Percentiles rank a stretch among this genome's conserved stretches.
Evolutionary conservation across 225 moss, liverwort and hornwort genomes (phyloP).

Genomic region (Anthoceros angustus): DNA sequence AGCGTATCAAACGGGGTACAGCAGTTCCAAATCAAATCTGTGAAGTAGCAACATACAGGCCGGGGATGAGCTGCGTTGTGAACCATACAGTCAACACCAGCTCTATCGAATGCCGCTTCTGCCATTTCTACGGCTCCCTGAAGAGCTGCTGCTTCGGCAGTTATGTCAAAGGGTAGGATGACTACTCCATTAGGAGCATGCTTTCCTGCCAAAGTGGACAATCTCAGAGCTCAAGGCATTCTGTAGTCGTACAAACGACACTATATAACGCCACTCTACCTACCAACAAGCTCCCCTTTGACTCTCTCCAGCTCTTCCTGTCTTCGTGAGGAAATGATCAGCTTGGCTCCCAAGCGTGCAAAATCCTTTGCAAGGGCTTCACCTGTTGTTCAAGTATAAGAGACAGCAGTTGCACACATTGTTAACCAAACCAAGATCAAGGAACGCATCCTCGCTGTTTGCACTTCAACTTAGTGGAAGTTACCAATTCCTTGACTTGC

Average conservation of each 20-base stretch:
- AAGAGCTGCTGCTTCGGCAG: constrained; percentile 21
- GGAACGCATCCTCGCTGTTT: background rate
- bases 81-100: constrained; percentile 61
- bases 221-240: background rate
- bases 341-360: constrained; percentile 48
- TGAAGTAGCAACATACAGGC: constrained; percentile 14
- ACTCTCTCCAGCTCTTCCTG: constrained; percentile 46
- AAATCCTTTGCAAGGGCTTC: constrained; percentile 55
- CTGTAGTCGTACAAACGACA: background rate
- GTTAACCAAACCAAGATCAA: background rate
- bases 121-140: constrained; percentile 38
- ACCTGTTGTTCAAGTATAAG: constrained; percentile 10
- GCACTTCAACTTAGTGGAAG: background rate
- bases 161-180: constrained; percentile 48
- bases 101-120: constrained; percentile 43
- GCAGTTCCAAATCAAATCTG: background rate
- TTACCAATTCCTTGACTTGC: constrained; percentile 68
- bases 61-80: constrained; percentile 62
- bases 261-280: background rate
- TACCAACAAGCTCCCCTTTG: constrained; percentile 28
- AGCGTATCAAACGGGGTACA: background rate
- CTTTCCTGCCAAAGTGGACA: constrained; percentile 10
- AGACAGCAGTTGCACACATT: background rate
- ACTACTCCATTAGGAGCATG: constrained; percentile 25
- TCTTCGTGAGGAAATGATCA: constrained; percentile 62